Evolutionary conservation across 257 asterid genomes (phyloP).

Genomic region (Orobanche coerulescens): DNA sequence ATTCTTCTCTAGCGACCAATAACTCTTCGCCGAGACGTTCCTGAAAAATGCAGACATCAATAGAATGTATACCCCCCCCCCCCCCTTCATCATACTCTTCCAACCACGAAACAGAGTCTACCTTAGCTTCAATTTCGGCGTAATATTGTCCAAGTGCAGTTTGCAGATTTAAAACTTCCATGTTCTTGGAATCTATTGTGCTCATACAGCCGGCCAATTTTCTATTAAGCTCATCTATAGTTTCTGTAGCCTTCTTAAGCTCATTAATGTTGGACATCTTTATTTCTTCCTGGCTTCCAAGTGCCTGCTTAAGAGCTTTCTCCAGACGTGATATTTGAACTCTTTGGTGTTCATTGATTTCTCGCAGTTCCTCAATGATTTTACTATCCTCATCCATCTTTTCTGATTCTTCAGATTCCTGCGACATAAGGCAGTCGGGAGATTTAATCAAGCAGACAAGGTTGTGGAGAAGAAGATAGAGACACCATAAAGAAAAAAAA

Average conservation of each 20-base stretch:
- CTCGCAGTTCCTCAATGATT: constrained; percentile 79
- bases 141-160: constrained; percentile 98
- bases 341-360: constrained; percentile 62
- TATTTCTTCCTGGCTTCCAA: constrained; percentile 57
- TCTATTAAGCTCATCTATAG: constrained; percentile 61
- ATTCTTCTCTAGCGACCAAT: constrained; percentile 65
- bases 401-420: constrained; percentile 98
- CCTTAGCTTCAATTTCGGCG: constrained; percentile 99
- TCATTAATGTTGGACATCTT: constrained; percentile 48
- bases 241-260: constrained; percentile 64
- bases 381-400: constrained; percentile 97
- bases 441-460: constrained; percentile 16
- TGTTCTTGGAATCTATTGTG: constrained; percentile 73
- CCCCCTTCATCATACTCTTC: constrained; percentile 19
- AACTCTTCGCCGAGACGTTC: constrained; percentile 84
- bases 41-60: constrained; percentile 34
- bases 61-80: not conserved
- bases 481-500: constrained; percentile 8
- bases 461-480: not conserved
- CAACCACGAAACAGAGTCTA: constrained; percentile 20
- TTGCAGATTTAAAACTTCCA: constrained; percentile 89
- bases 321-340: constrained; percentile 69
- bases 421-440: constrained; percentile 22
- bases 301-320: constrained; percentile 64
- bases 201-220: constrained; percentile 56